Evolutionary conservation across 495 filamentous ascomycete species (phyloP), one percentile per base, ranked within the genome.

Genomic region (Aspergillus kassunensis): DNA sequence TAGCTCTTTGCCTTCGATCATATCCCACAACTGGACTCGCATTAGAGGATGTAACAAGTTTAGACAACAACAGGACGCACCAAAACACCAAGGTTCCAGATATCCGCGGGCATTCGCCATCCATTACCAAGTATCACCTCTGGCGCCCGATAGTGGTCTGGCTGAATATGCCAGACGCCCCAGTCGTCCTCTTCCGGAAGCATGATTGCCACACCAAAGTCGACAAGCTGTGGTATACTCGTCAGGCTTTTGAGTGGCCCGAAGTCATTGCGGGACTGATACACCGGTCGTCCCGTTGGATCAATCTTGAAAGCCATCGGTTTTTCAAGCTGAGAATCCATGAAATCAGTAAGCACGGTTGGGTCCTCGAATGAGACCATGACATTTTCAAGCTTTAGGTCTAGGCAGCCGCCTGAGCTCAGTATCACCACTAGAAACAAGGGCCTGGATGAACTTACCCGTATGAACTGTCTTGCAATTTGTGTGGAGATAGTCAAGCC

Each of bases 171-270:
- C 60, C 62, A 68, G 49, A 70, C 59, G 30, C 63, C 61, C 58
- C 51, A 69, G 60, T 69, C 63, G 39, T 66, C 61, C 18, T 65
- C 58, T 59, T 61, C 60, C 46, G 70, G 46, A 41, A 71, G 65
- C 54, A 85, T 88, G 63, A 88, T 83, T n/a, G 89, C 88, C 11
- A 92, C 72, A 47, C 89, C 89, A 68, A 93, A 95, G 73, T 95
- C 89, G 67, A 88, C 89, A 59, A 95, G 88, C 74, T 91, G 89
- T 60, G 64, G 67, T 56, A 69, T 58, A 55, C 62, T 71, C 49
- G 52, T 59, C 19, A 58, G 54, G 51, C 51, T 59, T 63, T 65
- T 66, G 7, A 73, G 57, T 55, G 57, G 63, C 20, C 73, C 71
- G 53, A 76, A 71, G 48, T 74, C 57, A 59, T 70, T 71, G 54